Evolutionary conservation across 2,329 filamentous ascomycete genomes (phyloP).

Genomic region (Aspergillus chevalieri): DNA sequence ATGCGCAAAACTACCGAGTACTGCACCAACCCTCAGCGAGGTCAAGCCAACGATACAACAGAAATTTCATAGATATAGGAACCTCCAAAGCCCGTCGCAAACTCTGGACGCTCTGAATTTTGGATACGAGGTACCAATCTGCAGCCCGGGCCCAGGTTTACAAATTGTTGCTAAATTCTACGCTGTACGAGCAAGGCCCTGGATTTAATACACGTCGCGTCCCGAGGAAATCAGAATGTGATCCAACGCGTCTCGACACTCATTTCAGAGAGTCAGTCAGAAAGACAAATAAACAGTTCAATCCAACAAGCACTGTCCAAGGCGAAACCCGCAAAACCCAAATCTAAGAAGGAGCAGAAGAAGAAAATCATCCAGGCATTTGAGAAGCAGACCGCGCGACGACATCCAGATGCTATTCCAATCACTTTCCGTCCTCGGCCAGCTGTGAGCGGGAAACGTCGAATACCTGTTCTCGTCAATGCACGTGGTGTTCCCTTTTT

Average conservation of each 20-base stretch:
- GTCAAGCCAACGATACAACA: constrained; percentile 27
- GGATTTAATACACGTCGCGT: constrained; percentile 31
- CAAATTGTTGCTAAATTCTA: constrained; percentile 1
- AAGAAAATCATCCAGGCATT: constrained; percentile 19
- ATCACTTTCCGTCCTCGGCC: constrained; percentile 32
- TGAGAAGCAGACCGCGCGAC: constrained; percentile 22
- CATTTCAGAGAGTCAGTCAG: constrained; percentile 17
- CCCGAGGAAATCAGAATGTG: constrained; percentile 21
- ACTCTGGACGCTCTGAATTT: constrained; percentile 34
- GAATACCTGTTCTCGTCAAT: constrained; percentile 36
- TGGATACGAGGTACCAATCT: constrained; percentile 33
- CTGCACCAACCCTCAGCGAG: constrained; percentile 15
- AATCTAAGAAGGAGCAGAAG: constrained; percentile 15
- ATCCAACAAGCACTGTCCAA: constrained; percentile 14
- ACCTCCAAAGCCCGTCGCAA: constrained; percentile 34
- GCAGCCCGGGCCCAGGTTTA: neutral
- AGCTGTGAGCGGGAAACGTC: constrained; percentile 31
- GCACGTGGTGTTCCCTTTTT: constrained; percentile 39
- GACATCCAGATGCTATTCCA: constrained; percentile 28
- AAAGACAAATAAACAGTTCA: constrained; percentile 16
- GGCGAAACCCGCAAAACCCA: constrained; percentile 15
- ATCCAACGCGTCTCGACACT: constrained; percentile 20
- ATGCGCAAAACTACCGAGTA: constrained; percentile 27
- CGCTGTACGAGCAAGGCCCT: constrained; percentile 23
- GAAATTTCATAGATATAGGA: constrained; percentile 35